Conservation (phyloP, 148 eudicot species). For the Dysphania ambrosioides region DNA sequence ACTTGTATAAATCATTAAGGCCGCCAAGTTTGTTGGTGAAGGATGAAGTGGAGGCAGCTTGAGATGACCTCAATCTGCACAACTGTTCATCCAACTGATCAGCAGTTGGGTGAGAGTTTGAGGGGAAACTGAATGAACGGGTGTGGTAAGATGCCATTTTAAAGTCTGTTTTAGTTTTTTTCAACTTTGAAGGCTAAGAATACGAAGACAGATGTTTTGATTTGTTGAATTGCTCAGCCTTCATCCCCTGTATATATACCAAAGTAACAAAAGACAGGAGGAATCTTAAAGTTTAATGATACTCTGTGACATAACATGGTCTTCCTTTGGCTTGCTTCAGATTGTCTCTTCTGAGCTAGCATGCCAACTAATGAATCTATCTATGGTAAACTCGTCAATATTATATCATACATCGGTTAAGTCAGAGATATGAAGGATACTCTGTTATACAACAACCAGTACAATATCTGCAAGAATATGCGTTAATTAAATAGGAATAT, state of each 20-base stretch:
- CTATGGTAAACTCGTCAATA: neutral
- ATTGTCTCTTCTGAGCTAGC: neutral
- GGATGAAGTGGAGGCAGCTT: constrained; percentile 32
- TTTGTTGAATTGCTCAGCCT: neutral
- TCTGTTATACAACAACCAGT: neutral
- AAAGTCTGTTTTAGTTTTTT: neutral
- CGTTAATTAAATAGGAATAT: neutral
- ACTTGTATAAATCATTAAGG: constrained; percentile 22
- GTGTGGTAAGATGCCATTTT: constrained; percentile 20
- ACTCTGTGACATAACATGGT: neutral
- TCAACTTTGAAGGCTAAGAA: neutral
- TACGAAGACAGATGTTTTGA: neutral
- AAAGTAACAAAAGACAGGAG: constrained; percentile 1
- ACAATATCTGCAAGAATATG: neutral
- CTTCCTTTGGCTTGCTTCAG: neutral
- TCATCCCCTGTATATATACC: neutral
- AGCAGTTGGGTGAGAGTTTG: constrained; percentile 16
- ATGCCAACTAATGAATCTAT: neutral
- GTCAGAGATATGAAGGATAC: neutral
- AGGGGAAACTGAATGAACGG: constrained; percentile 35
- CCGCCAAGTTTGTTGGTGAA: constrained; percentile 17
- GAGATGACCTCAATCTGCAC: constrained; percentile 27
- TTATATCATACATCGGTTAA: neutral
- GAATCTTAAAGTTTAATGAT: neutral
- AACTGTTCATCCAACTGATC: constrained; percentile 19